Evolutionary conservation across 352 stramenopile species (phyloP).

Genomic region (Phytophthora multivora): DNA sequence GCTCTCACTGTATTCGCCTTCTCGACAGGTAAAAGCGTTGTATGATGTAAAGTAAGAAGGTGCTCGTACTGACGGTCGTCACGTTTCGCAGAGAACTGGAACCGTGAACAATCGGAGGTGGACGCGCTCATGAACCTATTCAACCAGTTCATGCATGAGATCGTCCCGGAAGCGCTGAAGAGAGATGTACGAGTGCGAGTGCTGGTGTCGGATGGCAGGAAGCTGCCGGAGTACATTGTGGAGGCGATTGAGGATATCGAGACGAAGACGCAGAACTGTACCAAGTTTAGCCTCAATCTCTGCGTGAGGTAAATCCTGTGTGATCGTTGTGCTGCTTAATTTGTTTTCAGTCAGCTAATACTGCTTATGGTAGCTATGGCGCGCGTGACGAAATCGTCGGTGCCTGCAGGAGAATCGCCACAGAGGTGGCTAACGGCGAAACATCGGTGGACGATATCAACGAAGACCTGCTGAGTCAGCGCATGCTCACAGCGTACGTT

Average conservation of each 20-base stretch:
- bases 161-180: constrained; percentile 90
- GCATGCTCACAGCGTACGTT: constrained; percentile 84
- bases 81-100: constrained; percentile 91
- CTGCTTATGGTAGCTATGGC: constrained; percentile 89
- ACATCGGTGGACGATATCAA: constrained; percentile 75
- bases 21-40: constrained; percentile 73
- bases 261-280: constrained; percentile 85
- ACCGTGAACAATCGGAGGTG: constrained; percentile 89
- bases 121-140: constrained; percentile 94
- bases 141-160: constrained; percentile 94
- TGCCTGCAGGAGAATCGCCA: constrained; percentile 89
- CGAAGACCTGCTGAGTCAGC: constrained; percentile 74
- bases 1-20: constrained; percentile 96
- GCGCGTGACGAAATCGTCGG: constrained; percentile 95
- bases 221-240: constrained; percentile 71
- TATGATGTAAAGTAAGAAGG: background rate
- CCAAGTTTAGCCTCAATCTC: constrained; percentile 82
- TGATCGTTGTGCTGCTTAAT: background rate
- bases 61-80: constrained; percentile 3
- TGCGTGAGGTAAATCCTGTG: constrained; percentile 66
- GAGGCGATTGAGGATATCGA: constrained; percentile 85
- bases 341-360: constrained; percentile 4
- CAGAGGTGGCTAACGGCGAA: constrained; percentile 74
- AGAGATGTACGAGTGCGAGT: constrained; percentile 92
- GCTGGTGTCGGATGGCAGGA: constrained; percentile 80